Evolutionary conservation across 2,329 filamentous ascomycete genomes (phyloP).

Genomic region (Botryotinia globosa): DNA sequence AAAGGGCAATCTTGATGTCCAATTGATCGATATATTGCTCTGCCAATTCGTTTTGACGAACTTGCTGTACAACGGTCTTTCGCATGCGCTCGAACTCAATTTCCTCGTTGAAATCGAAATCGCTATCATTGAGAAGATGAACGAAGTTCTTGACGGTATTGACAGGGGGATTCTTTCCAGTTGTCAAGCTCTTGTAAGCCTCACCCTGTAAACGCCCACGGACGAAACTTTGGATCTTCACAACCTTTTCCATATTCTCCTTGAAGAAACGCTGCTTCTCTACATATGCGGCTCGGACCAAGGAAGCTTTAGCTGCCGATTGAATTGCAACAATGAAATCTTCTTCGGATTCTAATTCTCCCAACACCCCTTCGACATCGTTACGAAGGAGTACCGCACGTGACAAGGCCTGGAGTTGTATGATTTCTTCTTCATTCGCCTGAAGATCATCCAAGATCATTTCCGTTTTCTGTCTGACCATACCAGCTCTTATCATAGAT

Average conservation of each 20-base stretch:
- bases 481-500: slow-evolving; percentile 61
- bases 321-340: slow-evolving; percentile 74
- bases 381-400: slow-evolving; percentile 77
- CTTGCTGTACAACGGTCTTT: slow-evolving; percentile 95
- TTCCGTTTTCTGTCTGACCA: slow-evolving; percentile 58
- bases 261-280: slow-evolving; percentile 88
- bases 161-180: slow-evolving; percentile 93
- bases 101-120: slow-evolving; percentile 98
- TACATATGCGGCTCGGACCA: slow-evolving; percentile 72
- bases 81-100: slow-evolving; percentile 93
- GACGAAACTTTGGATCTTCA: slow-evolving; percentile 98
- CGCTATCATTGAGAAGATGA: slow-evolving; percentile 93
- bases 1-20: slow-evolving; percentile 96
- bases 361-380: slow-evolving; percentile 69
- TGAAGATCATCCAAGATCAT: slow-evolving; percentile 67
- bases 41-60: slow-evolving; percentile 92
- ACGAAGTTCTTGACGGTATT: slow-evolving; percentile 98
- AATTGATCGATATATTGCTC: slow-evolving; percentile 98
- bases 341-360: slow-evolving; percentile 79
- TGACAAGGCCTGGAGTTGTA: slow-evolving; percentile 69
- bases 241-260: slow-evolving; percentile 97
- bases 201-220: slow-evolving; percentile 93
- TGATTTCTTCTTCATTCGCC: slow-evolving; percentile 63
- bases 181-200: slow-evolving; percentile 95
- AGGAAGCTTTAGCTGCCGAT: slow-evolving; percentile 66